These are phyloP conservation scores for Chloranthus sessilifolius DNA, from an alignment of 164 flowering plant genomes.

Conservation along the genomic window DNA sequence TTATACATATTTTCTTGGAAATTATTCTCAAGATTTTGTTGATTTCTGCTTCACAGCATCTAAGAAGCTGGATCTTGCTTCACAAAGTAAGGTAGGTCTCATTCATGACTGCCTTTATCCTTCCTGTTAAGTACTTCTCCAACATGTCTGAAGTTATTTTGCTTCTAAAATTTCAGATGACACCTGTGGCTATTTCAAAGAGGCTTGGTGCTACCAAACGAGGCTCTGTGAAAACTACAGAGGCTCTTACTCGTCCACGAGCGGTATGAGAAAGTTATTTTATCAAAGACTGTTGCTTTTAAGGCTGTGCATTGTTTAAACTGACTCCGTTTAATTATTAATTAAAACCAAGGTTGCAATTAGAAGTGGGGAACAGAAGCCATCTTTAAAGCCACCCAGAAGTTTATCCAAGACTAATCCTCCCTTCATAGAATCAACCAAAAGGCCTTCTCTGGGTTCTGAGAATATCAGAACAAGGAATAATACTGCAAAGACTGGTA, in stretches of 20 bases:
- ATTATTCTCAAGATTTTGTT: no score
- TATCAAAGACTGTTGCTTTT: neutral
- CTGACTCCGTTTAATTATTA: slow-evolving; percentile 13
- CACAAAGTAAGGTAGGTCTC: slow-evolving; percentile 36
- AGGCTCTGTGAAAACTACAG: slow-evolving; percentile 31
- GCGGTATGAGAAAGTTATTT: slow-evolving; percentile 25
- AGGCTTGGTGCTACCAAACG: slow-evolving; percentile 30
- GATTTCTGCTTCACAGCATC: slow-evolving; percentile 24
- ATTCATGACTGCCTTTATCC: neutral
- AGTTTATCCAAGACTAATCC: slow-evolving; percentile 23
- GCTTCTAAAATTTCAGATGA: slow-evolving; percentile 31
- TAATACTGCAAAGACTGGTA: slow-evolving; percentile 20
- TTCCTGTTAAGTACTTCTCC: neutral
- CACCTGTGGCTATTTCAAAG: slow-evolving; percentile 31
- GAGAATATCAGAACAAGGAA: slow-evolving; percentile 30
- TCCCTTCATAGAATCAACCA: slow-evolving; percentile 33
- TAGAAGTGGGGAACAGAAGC: slow-evolving; percentile 25
- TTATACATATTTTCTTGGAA: no score
- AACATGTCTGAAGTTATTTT: neutral
- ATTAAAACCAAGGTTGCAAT: slow-evolving; percentile 21
- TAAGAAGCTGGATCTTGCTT: slow-evolving; percentile 30
- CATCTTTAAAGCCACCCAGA: slow-evolving; percentile 43
- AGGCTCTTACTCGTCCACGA: slow-evolving; percentile 27
- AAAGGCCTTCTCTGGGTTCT: slow-evolving; percentile 39
- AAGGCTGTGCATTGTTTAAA: slow-evolving; percentile 4